phyloP scores from a whole-genome alignment of 1,284 basidiomycete species.

The Fistulinella cinereoalba region DNA sequence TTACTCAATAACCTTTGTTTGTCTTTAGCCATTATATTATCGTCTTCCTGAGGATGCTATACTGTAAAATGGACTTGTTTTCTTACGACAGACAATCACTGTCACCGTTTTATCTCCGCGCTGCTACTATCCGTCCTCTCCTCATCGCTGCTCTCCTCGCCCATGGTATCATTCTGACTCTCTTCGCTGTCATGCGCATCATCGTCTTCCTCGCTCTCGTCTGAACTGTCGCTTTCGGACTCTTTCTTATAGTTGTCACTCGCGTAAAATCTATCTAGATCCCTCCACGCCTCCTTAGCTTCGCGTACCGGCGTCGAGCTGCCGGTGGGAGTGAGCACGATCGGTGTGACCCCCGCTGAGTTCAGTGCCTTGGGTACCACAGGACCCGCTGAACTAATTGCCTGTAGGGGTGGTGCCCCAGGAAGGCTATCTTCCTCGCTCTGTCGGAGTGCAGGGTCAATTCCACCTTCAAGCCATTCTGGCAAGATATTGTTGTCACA shows the following conservation, averaged over 20 bases:
- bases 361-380: constrained; percentile 15
- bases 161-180: constrained; percentile 28
- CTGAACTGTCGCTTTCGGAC: constrained; percentile 18
- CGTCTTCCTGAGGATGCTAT: constrained; percentile 52
- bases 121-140: constrained; percentile 5
- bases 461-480: constrained; percentile 62
- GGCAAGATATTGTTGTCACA: constrained; percentile 45
- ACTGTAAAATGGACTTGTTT: constrained; percentile 35
- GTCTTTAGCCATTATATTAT: constrained; percentile 67
- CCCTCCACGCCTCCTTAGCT: constrained; percentile 47
- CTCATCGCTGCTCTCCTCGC: constrained; percentile 25
- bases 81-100: constrained; percentile 11
- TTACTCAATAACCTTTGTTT: constrained; percentile 2
- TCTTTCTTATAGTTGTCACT: constrained; percentile 30
- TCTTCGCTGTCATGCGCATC: constrained; percentile 36
- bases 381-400: constrained; percentile 38
- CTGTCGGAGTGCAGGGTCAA: constrained; percentile 54
- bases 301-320: constrained; percentile 43
- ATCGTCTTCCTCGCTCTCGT: constrained; percentile 28
- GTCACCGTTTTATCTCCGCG: constrained; percentile 12
- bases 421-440: constrained; percentile 52
- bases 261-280: constrained; percentile 72
- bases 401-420: constrained; percentile 33
- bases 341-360: constrained; percentile 34
- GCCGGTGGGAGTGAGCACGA: constrained; percentile 52